Conservation (phyloP, 495 filamentous ascomycete genomes). For the Xanthoparmelia taractica region DNA sequence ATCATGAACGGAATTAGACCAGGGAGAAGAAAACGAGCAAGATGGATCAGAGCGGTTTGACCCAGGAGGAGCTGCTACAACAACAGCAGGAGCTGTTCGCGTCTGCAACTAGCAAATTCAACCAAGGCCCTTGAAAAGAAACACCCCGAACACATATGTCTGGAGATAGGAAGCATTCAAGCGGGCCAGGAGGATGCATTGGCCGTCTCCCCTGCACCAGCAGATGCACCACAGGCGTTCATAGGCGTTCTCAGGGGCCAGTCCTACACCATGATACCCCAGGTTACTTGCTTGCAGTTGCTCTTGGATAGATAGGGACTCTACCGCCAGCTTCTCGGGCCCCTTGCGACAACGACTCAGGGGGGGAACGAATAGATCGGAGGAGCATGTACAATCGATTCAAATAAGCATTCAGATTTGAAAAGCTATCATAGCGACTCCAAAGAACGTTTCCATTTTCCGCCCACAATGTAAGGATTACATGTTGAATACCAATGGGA, state of each 20-base stretch:
- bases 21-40: constrained; percentile 96
- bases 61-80: constrained; percentile 77
- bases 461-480: neutral
- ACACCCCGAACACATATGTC: no score
- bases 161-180: no score
- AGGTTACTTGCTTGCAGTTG: neutral
- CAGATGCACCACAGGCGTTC: neutral
- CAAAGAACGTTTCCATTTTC: neutral
- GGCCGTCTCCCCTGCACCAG: neutral
- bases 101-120: constrained; percentile 69
- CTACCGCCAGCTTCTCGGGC: neutral
- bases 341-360: neutral
- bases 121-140: constrained; percentile 35
- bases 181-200: neutral
- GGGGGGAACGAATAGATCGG: neutral
- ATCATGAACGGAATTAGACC: constrained; percentile 45
- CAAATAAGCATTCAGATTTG: neutral
- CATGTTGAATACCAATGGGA: neutral
- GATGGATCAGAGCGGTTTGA: constrained; percentile 85
- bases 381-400: neutral
- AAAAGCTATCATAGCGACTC: neutral
- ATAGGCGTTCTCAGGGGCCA: neutral
- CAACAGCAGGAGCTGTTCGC: constrained; percentile 89
- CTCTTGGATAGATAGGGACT: no score
- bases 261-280: neutral